phyloP scores from a whole-genome alignment of 768 basidiomycete species.

The Cystobasidium tubakii region DNA sequence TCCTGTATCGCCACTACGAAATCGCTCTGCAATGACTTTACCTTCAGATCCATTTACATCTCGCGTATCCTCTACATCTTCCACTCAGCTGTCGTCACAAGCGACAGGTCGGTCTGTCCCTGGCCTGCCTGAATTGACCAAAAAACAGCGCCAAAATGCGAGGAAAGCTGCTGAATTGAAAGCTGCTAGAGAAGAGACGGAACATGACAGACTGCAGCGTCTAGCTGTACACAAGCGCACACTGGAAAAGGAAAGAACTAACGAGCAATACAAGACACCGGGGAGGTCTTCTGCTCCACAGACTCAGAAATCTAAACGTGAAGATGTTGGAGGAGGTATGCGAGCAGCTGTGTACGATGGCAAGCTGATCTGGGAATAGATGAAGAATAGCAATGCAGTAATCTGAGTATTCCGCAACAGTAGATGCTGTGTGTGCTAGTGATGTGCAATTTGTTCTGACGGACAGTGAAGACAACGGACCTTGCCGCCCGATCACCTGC shows the following conservation, averaged over 20 bases:
- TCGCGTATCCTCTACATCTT: not conserved
- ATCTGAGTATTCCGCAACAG: too few species aligned
- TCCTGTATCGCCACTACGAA: not conserved
- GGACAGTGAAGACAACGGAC: too few species aligned
- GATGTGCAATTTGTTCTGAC: too few species aligned
- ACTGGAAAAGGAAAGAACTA: conserved; percentile 18
- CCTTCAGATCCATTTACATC: conserved; percentile 18
- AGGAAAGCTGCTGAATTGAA: conserved; percentile 2
- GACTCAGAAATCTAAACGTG: not conserved
- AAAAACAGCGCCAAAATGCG: conserved; percentile 31
- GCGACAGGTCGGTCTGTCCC: not conserved
- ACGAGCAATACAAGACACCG: not conserved
- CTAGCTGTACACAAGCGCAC: conserved; percentile 28
- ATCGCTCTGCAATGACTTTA: not conserved
- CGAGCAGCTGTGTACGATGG: conserved; percentile 13
- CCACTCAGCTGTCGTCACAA: not conserved
- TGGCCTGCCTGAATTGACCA: conserved; percentile 20
- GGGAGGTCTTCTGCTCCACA: not conserved
- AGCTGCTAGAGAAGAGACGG: conserved; percentile 16
- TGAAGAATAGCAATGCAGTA: not conserved
- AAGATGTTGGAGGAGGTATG: conserved; percentile 19
- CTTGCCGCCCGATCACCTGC: too few species aligned
- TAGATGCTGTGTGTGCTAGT: too few species aligned
- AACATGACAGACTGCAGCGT: conserved; percentile 15
- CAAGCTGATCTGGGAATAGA: conserved; percentile 32